Conservation (phyloP, 495 filamentous ascomycete species). For the Podospora bellae-mahoneyi region DNA sequence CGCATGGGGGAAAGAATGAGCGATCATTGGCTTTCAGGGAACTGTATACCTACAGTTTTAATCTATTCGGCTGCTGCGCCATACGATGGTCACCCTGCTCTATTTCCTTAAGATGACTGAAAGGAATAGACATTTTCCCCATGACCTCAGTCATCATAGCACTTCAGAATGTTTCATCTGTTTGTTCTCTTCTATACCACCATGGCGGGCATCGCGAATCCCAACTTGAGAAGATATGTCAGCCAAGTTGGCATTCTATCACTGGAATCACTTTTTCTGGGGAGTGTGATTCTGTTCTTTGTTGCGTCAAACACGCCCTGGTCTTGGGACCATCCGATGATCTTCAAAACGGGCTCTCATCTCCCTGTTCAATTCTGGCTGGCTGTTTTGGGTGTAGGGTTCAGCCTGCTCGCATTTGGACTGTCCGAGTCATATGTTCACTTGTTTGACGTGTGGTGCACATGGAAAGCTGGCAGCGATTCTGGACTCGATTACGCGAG, state of each 20-base stretch:
- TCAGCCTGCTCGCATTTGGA: conserved; percentile 13
- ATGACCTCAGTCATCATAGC: too few species aligned
- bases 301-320: neutral
- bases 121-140: too few species aligned
- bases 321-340: neutral
- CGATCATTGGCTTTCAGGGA: too few species aligned
- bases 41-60: too few species aligned
- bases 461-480: neutral
- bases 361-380: conserved; percentile 13
- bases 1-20: too few species aligned
- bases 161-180: too few species aligned
- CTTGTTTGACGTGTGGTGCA: conserved; percentile 13
- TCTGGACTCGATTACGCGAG: conserved; percentile 13
- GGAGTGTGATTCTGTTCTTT: neutral
- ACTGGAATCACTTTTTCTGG: neutral
- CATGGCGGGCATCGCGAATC: too few species aligned
- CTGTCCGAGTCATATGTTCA: conserved; percentile 1
- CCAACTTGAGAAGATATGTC: too few species aligned
- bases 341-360: neutral
- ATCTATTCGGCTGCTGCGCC: too few species aligned
- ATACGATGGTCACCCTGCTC: too few species aligned
- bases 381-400: conserved; percentile 4
- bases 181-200: too few species aligned
- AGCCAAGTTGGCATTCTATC: neutral
- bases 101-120: too few species aligned